These are phyloP conservation scores for Termitomyces heimii DNA, from an alignment of 768 basidiomycete genomes.

Conservation along the genomic window DNA sequence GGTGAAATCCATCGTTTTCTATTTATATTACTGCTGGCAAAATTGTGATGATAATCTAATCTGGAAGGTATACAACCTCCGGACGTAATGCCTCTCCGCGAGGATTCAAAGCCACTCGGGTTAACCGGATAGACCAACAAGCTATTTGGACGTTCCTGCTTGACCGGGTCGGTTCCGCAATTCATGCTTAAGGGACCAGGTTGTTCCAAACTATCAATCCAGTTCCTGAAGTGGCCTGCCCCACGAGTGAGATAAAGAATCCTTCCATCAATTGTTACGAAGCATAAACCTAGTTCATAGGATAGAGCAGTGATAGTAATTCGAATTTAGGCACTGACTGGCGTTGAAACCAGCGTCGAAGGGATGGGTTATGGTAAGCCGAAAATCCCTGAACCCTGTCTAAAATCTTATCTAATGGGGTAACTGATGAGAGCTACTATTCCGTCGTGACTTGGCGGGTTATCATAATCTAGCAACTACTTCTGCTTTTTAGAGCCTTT, in stretches of 20 bases:
- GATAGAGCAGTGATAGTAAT: background rate
- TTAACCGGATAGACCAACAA: too few species aligned
- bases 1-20: too few species aligned
- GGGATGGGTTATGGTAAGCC: background rate
- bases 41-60: too few species aligned
- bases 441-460: constrained; percentile 5
- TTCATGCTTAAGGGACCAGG: background rate
- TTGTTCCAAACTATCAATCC: too few species aligned
- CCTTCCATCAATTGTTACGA: background rate
- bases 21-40: too few species aligned
- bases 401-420: constrained; percentile 1
- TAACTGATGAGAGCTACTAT: constrained; percentile 17
- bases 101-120: too few species aligned
- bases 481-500: constrained; percentile 17
- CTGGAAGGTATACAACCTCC: too few species aligned
- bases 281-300: constrained; percentile 4
- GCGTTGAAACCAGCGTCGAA: constrained; percentile 19
- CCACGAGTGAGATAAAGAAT: background rate
- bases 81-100: too few species aligned
- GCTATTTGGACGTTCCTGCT: background rate
- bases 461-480: background rate
- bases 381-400: constrained; percentile 4
- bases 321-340: constrained; percentile 7
- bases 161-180: background rate
- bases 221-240: background rate